Evolutionary conservation across 2,329 filamentous ascomycete genomes (phyloP), one percentile per base, ranked within the genome.

Genomic region (Fusarium paranaense): DNA sequence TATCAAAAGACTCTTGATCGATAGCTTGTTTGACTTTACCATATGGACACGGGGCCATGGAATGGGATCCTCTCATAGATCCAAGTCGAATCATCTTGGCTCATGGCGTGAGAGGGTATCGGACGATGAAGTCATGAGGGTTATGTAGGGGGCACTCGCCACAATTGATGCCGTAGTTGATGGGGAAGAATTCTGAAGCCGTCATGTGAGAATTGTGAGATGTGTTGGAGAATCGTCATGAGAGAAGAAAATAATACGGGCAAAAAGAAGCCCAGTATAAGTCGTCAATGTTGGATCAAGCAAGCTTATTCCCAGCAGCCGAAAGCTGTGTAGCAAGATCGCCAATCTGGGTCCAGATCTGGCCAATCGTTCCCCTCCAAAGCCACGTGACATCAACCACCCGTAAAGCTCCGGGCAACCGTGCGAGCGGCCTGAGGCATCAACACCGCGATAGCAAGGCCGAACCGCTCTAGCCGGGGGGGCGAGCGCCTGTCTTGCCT

Each of bases 391-490:
- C 0, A 2, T 10, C n/a, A 3, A 1, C 4, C 27, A 70, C 62
- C 72, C 72, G 72, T 73, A 54, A 70, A 62, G 33, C 60, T 75
- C 72, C 72, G 72, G 58, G 20, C 56, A 54, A 40, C 66, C 60
- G 50, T 38, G 32, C 25, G 42, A n/a, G 22, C 2, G 10, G 58
- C 69, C 72, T 75, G 47, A 75, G 72, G 72, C 72, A 76, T 3
- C 57, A 66, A 73, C 54, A 27, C 58, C 63, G 61, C 35, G 22
- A 73, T 37, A 66, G 58, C 73, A 69, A 69, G 69, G 69, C 67
- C 71, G 70, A 65, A 78, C 69, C 75, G 75, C 75, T 76, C 72
- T 70, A 79, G 73, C 75, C 76, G 70, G 76, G 75, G 75, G 75
- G 72, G 64, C 73, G 74, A 70, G 69, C 57, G 35, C 59, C 50